Evolutionary conservation across 805 yeast genomes (phyloP).

Genomic region (Komagataella populi): DNA sequence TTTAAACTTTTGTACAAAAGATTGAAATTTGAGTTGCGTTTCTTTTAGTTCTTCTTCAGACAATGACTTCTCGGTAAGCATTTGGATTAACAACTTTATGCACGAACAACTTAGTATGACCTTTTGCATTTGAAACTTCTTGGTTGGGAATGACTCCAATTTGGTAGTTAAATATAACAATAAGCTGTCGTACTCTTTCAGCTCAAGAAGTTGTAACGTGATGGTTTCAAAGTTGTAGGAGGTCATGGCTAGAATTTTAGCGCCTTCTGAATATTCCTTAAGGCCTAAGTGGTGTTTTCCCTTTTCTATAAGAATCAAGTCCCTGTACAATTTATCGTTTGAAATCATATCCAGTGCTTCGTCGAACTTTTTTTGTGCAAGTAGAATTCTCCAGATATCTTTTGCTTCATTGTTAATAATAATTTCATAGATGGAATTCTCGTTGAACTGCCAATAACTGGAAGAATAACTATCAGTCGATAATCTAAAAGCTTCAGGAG

Average conservation of each 20-base stretch:
- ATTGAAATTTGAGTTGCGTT: slow-evolving; percentile 14
- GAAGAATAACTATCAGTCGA: slow-evolving; percentile 31
- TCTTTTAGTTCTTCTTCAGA: neutral
- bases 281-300: slow-evolving; percentile 32
- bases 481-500: slow-evolving; percentile 27
- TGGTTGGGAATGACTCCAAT: slow-evolving; percentile 17
- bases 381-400: slow-evolving; percentile 59
- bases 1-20: slow-evolving; percentile 36
- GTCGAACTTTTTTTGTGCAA: slow-evolving; percentile 41
- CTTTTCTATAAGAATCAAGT: slow-evolving; percentile 35
- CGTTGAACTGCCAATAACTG: slow-evolving; percentile 72
- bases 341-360: slow-evolving; percentile 40
- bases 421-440: slow-evolving; percentile 52
- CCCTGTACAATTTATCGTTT: slow-evolving; percentile 23
- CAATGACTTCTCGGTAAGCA: slow-evolving; percentile 16
- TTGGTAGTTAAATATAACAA: slow-evolving; percentile 30
- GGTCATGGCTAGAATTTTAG: slow-evolving; percentile 47
- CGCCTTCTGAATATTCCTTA: slow-evolving; percentile 24
- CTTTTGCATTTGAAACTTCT: slow-evolving; percentile 25
- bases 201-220: slow-evolving; percentile 40
- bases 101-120: slow-evolving; percentile 53
- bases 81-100: slow-evolving; percentile 40
- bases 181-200: slow-evolving; percentile 26
- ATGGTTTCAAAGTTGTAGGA: slow-evolving; percentile 57
- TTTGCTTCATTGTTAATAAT: slow-evolving; percentile 53